Base-by-base conservation (phyloP, 139 green algal genomes). In the Chlorella sp. region DNA sequence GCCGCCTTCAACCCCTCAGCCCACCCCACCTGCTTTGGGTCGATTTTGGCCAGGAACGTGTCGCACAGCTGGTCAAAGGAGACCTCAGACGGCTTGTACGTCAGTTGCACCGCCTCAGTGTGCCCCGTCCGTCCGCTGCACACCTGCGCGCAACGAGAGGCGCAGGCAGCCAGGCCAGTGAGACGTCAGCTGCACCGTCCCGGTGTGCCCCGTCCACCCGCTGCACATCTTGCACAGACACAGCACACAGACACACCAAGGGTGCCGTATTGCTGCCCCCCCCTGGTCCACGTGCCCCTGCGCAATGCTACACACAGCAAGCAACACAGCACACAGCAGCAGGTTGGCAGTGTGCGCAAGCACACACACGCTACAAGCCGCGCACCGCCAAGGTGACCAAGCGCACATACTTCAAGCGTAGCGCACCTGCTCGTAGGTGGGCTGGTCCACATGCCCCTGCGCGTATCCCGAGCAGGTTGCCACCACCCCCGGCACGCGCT, bases 401-500 rank as follows among this genome's bases (percentile, higher is more conserved):
- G 30, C 22, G 2, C 62, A 40, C 62, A 14, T 4, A 70, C 9
- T 9, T 3, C 28, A 70, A 28, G 30, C 3, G 28, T 40, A 81
- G 48, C 78, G 19, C 36, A 79, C 69, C 81, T 86, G 40, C 58
- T 81, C 30, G 41, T 86, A 86, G 2, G 70, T 86, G 20, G 81
- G 81, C 14, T 81, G 73, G 38, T 41, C 17, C 4, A 19, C 56
- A 4, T 73, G 58, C 56, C 81, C 81, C 40, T 81, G 70, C 3
- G 70, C 54, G 20, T 86, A 86, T 22, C 81, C 81, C 48, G 80
- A 58, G 17, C 48, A 40, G 0, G 87, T 90, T 5, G 81, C 54
- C 48, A 86, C 22, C 30, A 94, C 91, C 13, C 91, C 91, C 16
- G 83, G 88, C 1, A 94, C 65, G 22, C 91, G 81, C 64, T 83